A percentile compares a stretch with the other conserved stretches of the same genome.
Evolutionary conservation across 306 rosid species (phyloP).

Genomic region (Crotalaria pallida): DNA sequence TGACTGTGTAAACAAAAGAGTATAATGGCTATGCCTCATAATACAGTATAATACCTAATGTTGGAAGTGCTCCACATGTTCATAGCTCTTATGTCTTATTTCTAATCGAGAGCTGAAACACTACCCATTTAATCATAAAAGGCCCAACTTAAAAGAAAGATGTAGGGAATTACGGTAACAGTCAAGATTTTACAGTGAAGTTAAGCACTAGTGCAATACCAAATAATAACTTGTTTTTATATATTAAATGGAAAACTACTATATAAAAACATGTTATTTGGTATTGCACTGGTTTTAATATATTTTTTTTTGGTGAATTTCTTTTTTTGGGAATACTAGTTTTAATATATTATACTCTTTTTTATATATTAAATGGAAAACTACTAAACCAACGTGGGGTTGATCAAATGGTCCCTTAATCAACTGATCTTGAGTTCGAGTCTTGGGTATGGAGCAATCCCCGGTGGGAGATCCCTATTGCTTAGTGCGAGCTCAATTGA

Average conservation of each 20-base stretch:
- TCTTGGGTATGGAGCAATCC: no score
- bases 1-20: conserved; percentile 44
- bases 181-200: not conserved
- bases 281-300: no score
- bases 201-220: not conserved
- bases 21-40: conserved; percentile 30
- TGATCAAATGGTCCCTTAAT: no score
- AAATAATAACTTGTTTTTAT: not conserved
- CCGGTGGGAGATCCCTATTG: no score
- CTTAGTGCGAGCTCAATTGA: no score
- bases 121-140: conserved; percentile 23
- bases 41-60: conserved; percentile 28
- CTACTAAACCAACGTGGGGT: no score
- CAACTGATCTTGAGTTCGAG: no score
- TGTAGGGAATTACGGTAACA: not conserved
- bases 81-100: conserved; percentile 25
- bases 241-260: not conserved
- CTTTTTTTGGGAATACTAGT: no score
- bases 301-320: no score
- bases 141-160: not conserved
- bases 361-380: no score
- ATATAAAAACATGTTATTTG: no score
- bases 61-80: conserved; percentile 20
- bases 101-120: conserved; percentile 24
- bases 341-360: no score